A percentile compares a stretch with the other conserved stretches of the same genome.
Conservation (phyloP, 1,284 basidiomycete species). For the Fomitiporia mediterranea region DNA sequence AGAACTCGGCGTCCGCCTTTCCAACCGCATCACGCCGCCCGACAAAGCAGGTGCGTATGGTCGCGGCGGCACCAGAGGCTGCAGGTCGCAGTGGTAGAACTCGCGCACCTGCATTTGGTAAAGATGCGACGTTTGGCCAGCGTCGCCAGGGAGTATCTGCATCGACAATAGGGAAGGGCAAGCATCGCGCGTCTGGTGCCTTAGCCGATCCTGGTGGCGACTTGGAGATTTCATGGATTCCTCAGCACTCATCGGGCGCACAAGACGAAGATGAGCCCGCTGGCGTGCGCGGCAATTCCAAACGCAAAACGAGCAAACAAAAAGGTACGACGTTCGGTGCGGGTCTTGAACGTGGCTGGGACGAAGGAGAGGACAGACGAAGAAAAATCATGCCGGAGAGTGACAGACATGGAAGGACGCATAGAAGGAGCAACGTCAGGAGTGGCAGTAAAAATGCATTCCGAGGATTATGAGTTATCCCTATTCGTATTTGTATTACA, state of each 20-base stretch:
- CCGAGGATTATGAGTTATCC: slow-evolving; percentile 42
- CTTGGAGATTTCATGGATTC: slow-evolving; percentile 66
- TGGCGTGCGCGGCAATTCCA: slow-evolving; percentile 31
- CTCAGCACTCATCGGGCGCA: slow-evolving; percentile 26
- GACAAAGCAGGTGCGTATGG: slow-evolving; percentile 37
- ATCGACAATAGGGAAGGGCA: slow-evolving; percentile 19
- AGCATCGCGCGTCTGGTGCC: slow-evolving; percentile 22
- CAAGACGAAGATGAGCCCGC: slow-evolving; percentile 33
- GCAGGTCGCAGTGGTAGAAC: slow-evolving; percentile 1
- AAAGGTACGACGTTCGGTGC: slow-evolving; percentile 78
- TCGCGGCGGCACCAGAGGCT: slow-evolving; percentile 33
- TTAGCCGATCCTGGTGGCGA: slow-evolving; percentile 46
- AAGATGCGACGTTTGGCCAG: slow-evolving; percentile 62
- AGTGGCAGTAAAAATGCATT: slow-evolving; percentile 88
- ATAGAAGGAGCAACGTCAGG: slow-evolving; percentile 66
- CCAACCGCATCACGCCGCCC: slow-evolving; percentile 46
- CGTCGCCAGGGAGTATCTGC: slow-evolving; percentile 39
- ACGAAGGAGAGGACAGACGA: slow-evolving; percentile 53
- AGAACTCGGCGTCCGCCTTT: slow-evolving; percentile 44
- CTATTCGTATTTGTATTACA: too few species aligned
- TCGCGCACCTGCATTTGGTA: neutral
- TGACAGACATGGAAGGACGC: slow-evolving; percentile 63
- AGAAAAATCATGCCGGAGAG: slow-evolving; percentile 64
- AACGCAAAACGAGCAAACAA: slow-evolving; percentile 44
- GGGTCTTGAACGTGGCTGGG: slow-evolving; percentile 73